These are phyloP conservation scores for Corchorus capsularis DNA, from an alignment of 345 rosid species.

Conservation along the genomic window DNA sequence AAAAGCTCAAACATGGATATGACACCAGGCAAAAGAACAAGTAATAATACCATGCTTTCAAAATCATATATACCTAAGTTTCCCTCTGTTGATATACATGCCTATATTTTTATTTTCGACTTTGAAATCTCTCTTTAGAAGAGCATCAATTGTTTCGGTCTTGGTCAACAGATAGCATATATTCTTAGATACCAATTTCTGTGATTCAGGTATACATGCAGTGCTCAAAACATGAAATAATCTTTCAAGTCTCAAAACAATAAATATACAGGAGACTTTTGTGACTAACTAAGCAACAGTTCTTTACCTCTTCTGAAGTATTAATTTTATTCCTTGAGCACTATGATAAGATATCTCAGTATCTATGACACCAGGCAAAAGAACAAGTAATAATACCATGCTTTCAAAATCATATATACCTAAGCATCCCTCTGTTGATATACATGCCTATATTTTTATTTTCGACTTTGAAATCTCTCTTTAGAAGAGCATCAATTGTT, in stretches of 20 bases:
- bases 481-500: not conserved
- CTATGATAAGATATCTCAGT: not conserved
- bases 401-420: not conserved
- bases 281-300: not conserved
- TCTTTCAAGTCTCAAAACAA: not conserved
- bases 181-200: not conserved
- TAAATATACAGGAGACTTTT: not conserved
- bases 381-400: not conserved
- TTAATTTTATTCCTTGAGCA: too few relatives aligned
- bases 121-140: not conserved
- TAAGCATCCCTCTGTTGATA: not conserved
- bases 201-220: not conserved
- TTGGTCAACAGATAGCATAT: too few relatives aligned
- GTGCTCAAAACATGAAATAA: not conserved
- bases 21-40: not conserved
- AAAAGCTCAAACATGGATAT: not conserved
- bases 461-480: not conserved
- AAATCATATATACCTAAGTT: not conserved
- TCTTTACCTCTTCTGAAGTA: not conserved
- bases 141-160: not conserved
- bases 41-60: not conserved
- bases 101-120: not conserved
- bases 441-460: not conserved
- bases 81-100: not conserved
- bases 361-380: not conserved